phyloP scores from a whole-genome alignment of 2,329 filamentous ascomycete species.

The Fusarium napiforme region DNA sequence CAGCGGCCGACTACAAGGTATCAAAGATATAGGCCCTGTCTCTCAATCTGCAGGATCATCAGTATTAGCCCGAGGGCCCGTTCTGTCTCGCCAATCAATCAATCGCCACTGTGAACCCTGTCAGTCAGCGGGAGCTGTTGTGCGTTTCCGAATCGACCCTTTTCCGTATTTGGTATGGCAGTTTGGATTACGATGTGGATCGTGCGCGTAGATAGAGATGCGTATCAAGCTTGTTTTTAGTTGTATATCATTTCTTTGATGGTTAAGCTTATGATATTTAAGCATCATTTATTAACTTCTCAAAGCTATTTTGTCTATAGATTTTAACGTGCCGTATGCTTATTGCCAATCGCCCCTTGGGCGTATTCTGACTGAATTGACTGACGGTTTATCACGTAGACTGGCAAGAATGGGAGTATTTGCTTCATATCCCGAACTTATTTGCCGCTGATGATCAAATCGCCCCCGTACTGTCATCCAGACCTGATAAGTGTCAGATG shows the following conservation, averaged over 20 bases:
- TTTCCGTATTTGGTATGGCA: background rate
- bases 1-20: background rate
- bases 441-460: background rate
- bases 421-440: background rate
- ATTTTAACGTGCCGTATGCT: too few species aligned
- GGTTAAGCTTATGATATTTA: too few species aligned
- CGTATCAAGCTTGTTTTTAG: background rate
- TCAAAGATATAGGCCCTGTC: background rate
- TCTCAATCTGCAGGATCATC: background rate
- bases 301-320: accelerated
- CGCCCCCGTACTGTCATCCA: background rate
- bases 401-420: too few species aligned
- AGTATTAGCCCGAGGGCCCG: background rate
- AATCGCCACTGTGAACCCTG: background rate
- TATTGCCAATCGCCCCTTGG: accelerated
- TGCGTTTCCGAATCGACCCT: background rate
- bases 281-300: background rate
- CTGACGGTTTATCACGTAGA: too few species aligned
- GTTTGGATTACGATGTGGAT: background rate
- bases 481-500: background rate
- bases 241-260: too few species aligned
- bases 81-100: background rate
- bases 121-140: background rate
- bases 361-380: accelerated
- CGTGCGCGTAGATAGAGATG: constrained; percentile 1